Evolutionary conservation across 2,329 filamentous ascomycete species (phyloP).

Genomic region (Huntiella decipiens): DNA sequence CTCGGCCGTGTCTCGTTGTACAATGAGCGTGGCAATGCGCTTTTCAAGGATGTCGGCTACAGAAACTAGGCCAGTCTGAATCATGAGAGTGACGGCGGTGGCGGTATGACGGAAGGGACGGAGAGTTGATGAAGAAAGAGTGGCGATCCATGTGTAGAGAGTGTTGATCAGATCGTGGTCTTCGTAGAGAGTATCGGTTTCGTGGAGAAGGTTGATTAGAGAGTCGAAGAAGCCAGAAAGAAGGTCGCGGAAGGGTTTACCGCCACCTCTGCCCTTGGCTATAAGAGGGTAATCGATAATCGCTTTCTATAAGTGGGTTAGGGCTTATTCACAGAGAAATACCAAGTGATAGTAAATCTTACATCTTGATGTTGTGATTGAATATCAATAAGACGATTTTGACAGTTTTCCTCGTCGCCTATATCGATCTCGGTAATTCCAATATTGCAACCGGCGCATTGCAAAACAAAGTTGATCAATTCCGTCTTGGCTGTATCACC

Average conservation of each 20-base stretch:
- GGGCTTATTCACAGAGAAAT: background rate
- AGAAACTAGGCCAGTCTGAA: constrained; percentile 59
- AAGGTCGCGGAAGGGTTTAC: constrained; percentile 56
- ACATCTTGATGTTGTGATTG: constrained; percentile 74
- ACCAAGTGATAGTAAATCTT: constrained; percentile 15
- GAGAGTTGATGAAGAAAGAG: constrained; percentile 74
- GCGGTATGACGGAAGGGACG: constrained; percentile 89
- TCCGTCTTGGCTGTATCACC: constrained; percentile 37
- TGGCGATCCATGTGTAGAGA: constrained; percentile 71
- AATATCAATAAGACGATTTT: constrained; percentile 61
- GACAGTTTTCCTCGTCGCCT: constrained; percentile 71
- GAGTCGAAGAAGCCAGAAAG: constrained; percentile 63
- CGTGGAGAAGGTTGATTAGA: constrained; percentile 59
- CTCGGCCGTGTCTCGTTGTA: constrained; percentile 61
- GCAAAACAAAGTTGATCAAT: constrained; percentile 47
- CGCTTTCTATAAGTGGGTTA: constrained; percentile 32
- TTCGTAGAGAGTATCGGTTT: constrained; percentile 63
- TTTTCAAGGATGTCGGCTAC: constrained; percentile 53
- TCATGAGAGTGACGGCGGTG: constrained; percentile 63
- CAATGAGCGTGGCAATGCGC: constrained; percentile 54
- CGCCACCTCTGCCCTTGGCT: constrained; percentile 52
- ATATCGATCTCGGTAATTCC: constrained; percentile 69
- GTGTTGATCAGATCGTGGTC: constrained; percentile 69
- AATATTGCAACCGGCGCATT: constrained; percentile 61
- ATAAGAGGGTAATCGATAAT: constrained; percentile 85